Base-by-base conservation (phyloP, 192 early-diverging fungal species). In the Coemansia sp. region DNA sequence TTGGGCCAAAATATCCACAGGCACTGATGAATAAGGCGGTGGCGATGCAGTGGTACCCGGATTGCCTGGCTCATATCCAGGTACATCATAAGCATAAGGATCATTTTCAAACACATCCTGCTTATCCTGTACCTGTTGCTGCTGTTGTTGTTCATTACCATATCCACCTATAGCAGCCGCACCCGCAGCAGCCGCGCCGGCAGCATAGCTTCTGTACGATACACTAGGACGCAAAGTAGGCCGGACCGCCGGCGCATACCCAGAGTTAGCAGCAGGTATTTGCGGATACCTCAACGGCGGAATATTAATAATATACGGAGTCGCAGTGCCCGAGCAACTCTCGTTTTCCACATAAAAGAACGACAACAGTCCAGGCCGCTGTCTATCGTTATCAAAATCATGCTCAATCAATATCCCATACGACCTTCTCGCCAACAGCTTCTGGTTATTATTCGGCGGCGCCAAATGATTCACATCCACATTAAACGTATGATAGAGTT, bases 401-500 rank as follows among this genome's bases (percentile, higher is more conserved):
- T 75, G 69, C 73, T 81, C 78, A 20, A 81, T 81, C 16, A 75
- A 38, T 20, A 74, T 79, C 40, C 77, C 78, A 67, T 85, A 88
- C 14, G 85, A 86, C 28, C 89, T 83, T n/a, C 87, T 73, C 14
- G 72, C 83, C 29, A 90, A 60, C 48, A 89, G 62, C 72, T 90
- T 85, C 59, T 78, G 73, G 62, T 77, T 75, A 34, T 74, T 69
- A 59, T 71, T 66, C 4, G 75, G 75, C 48, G 78, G 78, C 63
- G 73, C 63, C 69, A 75, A 49, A n/a, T 64, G 68, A 56, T 82
- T 76, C 56, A 90, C 88, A 60, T 90, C 89, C 54, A 77, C 40
- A 14, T 80, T 82, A 58, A 94, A 94, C 30, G 88, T 80, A 28
- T 87, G 80, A 59, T 87, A 83, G 86, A 94, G 88, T 57, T 87